Conservation (phyloP, 106 monocot species). For the Phalaenopsis aphrodite region DNA sequence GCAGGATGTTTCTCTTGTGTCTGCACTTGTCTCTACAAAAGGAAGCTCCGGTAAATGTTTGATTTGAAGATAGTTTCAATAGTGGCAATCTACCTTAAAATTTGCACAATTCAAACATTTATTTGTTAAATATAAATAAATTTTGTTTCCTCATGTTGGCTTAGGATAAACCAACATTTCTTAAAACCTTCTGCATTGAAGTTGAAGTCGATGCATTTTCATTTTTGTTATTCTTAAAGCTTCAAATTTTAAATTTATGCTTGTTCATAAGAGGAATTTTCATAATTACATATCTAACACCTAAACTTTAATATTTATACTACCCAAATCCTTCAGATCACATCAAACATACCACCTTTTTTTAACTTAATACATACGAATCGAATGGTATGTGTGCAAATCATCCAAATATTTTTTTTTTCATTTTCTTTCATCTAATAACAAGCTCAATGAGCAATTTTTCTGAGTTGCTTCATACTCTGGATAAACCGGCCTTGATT, state of each 20-base stretch:
- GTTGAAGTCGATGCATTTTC: not conserved
- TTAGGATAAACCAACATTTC: not conserved
- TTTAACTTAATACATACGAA: too few relatives aligned
- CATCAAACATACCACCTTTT: too few relatives aligned
- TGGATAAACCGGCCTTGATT: too few relatives aligned
- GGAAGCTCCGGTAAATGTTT: conserved; percentile 49
- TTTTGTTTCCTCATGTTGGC: not conserved
- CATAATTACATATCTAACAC: too few relatives aligned
- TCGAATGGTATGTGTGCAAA: too few relatives aligned
- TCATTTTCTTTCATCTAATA: too few relatives aligned
- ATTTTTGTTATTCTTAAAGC: not conserved
- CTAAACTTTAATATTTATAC: too few relatives aligned
- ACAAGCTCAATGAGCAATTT: too few relatives aligned
- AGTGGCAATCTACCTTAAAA: not conserved
- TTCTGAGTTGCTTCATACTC: too few relatives aligned
- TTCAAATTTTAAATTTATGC: not conserved
- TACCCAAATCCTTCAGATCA: too few relatives aligned
- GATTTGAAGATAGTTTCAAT: not conserved
- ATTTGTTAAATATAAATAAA: not conserved
- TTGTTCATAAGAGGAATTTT: not conserved
- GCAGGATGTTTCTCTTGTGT: conserved; percentile 27
- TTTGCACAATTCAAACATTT: not conserved
- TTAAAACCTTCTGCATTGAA: not conserved
- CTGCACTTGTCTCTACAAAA: conserved; percentile 67
- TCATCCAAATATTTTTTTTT: too few relatives aligned